Evolutionary conservation across 2,329 filamentous ascomycete genomes (phyloP).

Genomic region (Didymella pinodella): DNA sequence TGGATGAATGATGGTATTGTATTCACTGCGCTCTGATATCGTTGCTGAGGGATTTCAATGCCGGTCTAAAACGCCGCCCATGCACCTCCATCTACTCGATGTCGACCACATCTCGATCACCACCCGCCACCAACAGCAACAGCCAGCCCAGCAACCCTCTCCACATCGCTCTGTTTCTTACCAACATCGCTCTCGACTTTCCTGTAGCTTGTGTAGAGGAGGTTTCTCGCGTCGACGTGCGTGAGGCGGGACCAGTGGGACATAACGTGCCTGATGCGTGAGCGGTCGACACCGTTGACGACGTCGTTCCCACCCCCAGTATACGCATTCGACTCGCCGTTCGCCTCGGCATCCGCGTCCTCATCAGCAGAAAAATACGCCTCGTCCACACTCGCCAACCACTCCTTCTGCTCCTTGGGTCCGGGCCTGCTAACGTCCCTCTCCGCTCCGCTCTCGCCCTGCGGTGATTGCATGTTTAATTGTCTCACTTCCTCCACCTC

Average conservation of each 20-base stretch:
- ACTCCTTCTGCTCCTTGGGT: conserved; percentile 83
- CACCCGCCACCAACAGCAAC: conserved; percentile 93
- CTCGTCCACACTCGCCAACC: conserved; percentile 61
- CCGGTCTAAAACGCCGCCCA: too few species aligned
- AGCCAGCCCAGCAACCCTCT: conserved; percentile 86
- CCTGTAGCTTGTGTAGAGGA: conserved; percentile 87
- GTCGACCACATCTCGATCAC: conserved; percentile 57
- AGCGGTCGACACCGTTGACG: conserved; percentile 71
- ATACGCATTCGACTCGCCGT: neutral
- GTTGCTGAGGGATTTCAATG: too few species aligned
- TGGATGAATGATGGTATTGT: too few species aligned
- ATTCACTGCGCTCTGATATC: too few species aligned
- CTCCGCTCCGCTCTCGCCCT: conserved; percentile 20
- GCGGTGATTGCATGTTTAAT: conserved; percentile 22
- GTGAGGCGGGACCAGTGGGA: conserved; percentile 78
- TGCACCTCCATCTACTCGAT: too few species aligned
- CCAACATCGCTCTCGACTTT: conserved; percentile 96
- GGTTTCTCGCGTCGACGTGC: conserved; percentile 71
- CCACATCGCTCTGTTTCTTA: conserved; percentile 70
- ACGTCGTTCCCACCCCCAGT: conserved; percentile 27
- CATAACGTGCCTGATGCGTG: conserved; percentile 72
- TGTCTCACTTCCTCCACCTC: conserved; percentile 66
- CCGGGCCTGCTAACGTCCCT: conserved; percentile 62
- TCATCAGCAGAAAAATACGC: conserved; percentile 76
- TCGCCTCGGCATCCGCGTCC: conserved; percentile 43